These are phyloP conservation scores for Durotheca rogersii DNA, from an alignment of 495 filamentous ascomycete genomes.

Conservation along the genomic window DNA sequence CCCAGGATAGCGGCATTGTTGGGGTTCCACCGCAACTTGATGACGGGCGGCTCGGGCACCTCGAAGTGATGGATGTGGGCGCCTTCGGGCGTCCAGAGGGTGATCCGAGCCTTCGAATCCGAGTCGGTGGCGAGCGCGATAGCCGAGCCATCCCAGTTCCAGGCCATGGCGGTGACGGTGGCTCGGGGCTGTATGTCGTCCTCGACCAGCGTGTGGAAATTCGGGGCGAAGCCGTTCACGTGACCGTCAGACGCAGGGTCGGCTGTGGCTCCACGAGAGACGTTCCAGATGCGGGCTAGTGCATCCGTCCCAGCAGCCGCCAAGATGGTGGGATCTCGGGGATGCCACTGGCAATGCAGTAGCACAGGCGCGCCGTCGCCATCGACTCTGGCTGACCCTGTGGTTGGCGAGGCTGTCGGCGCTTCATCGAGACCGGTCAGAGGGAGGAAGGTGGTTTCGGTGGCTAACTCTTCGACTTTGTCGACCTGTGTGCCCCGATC, in stretches of 20 bases:
- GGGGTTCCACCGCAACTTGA: slow-evolving; percentile 63
- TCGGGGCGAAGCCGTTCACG: slow-evolving; percentile 44
- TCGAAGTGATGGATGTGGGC: slow-evolving; percentile 45
- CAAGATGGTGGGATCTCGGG: slow-evolving; percentile 69
- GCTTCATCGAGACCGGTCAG: slow-evolving; percentile 54
- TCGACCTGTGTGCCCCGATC: slow-evolving; percentile 75
- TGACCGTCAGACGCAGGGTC: slow-evolving; percentile 46
- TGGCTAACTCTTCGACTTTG: slow-evolving; percentile 60
- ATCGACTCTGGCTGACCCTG: slow-evolving; percentile 38
- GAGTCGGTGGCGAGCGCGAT: slow-evolving; percentile 69
- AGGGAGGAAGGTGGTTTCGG: slow-evolving; percentile 64
- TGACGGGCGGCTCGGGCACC: slow-evolving; percentile 52
- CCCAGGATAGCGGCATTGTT: slow-evolving; percentile 54
- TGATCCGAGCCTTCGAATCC: slow-evolving; percentile 62
- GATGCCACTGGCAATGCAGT: slow-evolving; percentile 75
- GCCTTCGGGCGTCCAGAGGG: slow-evolving; percentile 68
- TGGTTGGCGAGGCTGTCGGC: slow-evolving; percentile 33
- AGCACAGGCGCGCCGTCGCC: slow-evolving; percentile 54
- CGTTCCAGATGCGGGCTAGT: slow-evolving; percentile 77
- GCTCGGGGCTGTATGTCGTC: slow-evolving; percentile 47
- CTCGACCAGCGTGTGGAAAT: slow-evolving; percentile 45
- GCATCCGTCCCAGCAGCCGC: slow-evolving; percentile 72
- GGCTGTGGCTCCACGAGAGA: slow-evolving; percentile 56
- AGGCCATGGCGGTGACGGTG: slow-evolving; percentile 65
- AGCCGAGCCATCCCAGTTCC: slow-evolving; percentile 65